These are phyloP conservation scores for Auriscalpium orientale DNA, from an alignment of 768 basidiomycete species.

Conservation along the genomic window DNA sequence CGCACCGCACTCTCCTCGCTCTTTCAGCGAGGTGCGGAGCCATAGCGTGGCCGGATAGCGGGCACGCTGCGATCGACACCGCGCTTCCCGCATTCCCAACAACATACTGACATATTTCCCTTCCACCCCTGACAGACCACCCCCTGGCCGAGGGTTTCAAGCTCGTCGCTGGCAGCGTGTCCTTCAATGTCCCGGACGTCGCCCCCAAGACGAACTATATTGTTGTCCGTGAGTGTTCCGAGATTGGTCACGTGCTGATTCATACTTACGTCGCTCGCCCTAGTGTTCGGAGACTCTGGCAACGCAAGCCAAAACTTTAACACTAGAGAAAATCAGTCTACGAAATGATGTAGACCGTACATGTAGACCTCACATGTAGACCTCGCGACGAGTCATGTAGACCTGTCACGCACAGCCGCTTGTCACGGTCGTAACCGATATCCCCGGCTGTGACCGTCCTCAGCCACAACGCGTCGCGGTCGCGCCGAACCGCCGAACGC, in stretches of 20 bases:
- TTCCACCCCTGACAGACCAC: constrained; percentile 18
- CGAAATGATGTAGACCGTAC: too few species aligned
- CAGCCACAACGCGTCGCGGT: too few species aligned
- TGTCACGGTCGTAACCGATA: too few species aligned
- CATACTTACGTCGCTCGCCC: background rate
- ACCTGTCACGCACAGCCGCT: too few species aligned
- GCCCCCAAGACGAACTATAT: constrained; percentile 25
- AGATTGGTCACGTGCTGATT: background rate
- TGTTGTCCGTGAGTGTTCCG: constrained; percentile 34
- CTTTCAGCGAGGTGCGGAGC: background rate
- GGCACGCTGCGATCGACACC: background rate
- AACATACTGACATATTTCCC: background rate
- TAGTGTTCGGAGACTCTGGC: constrained; percentile 45
- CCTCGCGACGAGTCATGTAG: too few species aligned
- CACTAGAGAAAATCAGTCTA: too few species aligned
- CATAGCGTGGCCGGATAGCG: background rate
- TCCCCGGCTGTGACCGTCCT: too few species aligned
- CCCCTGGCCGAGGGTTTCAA: constrained; percentile 29
- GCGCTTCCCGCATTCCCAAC: background rate
- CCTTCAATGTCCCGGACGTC: constrained; percentile 32
- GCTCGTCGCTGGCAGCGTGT: constrained; percentile 27
- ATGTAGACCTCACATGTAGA: too few species aligned
- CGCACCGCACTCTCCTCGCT: background rate
- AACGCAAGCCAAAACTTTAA: too few species aligned
- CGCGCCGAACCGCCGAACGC: too few species aligned